Conservation (phyloP, 768 basidiomycete genomes). For the Auricularia sp. region DNA sequence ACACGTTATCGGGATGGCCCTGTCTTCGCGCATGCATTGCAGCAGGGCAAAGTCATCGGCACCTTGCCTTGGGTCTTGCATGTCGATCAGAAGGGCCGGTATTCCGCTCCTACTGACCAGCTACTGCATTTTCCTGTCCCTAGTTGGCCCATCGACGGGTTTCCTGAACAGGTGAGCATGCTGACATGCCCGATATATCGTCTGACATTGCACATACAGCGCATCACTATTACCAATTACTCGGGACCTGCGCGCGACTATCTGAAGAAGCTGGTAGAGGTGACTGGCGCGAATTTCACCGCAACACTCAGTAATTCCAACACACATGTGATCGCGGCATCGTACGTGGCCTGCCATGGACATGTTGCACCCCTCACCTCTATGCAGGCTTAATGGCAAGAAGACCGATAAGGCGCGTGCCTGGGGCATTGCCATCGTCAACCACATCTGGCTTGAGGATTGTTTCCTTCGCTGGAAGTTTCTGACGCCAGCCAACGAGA, state of each 20-base stretch:
- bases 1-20: constrained; percentile 57
- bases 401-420: constrained; percentile 66
- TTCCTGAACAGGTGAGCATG: constrained; percentile 46
- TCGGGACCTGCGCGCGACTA: constrained; percentile 81
- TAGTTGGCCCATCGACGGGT: constrained; percentile 44
- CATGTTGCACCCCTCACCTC: not conserved
- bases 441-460: constrained; percentile 87
- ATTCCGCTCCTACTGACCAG: constrained; percentile 59
- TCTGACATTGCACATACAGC: constrained; percentile 26
- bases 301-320: constrained; percentile 71
- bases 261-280: constrained; percentile 67
- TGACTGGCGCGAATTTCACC: constrained; percentile 73
- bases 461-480: constrained; percentile 74
- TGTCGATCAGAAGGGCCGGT: constrained; percentile 50
- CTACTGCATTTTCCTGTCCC: constrained; percentile 81
- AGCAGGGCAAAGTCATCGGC: constrained; percentile 51
- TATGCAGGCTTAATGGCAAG: constrained; percentile 21
- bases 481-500: constrained; percentile 50
- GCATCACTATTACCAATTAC: constrained; percentile 82
- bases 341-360: constrained; percentile 36
- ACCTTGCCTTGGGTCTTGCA: constrained; percentile 79
- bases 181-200: not conserved
- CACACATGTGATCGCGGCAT: constrained; percentile 75
- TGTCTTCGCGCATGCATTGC: constrained; percentile 54
- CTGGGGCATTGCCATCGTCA: constrained; percentile 82